Evolutionary conservation across 768 basidiomycete genomes (phyloP).

Genomic region (Hypholoma fasciculare): DNA sequence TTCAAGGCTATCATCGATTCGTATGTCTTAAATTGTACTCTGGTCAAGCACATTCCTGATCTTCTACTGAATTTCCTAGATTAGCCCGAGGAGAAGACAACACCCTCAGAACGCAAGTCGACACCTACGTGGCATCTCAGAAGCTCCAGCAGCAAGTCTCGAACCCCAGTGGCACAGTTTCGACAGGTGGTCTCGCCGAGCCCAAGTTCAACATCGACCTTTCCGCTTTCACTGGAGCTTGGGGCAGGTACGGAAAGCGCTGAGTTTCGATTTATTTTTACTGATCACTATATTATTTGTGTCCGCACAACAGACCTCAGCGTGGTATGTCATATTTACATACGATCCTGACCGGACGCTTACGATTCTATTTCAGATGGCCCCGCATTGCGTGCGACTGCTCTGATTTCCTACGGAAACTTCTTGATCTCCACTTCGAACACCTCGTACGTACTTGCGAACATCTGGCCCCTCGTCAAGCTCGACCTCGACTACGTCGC

Average conservation of each 20-base stretch:
- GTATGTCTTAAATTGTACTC: constrained; percentile 26
- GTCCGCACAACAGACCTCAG: constrained; percentile 48
- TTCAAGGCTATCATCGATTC: constrained; percentile 53
- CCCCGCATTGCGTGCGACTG: constrained; percentile 70
- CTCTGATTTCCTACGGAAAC: constrained; percentile 72
- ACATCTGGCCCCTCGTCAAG: constrained; percentile 70
- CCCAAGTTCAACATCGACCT: constrained; percentile 74
- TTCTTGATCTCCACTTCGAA: constrained; percentile 58
- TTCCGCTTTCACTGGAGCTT: constrained; percentile 57
- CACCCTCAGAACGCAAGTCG: constrained; percentile 50
- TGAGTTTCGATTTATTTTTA: neutral
- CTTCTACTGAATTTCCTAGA: constrained; percentile 35
- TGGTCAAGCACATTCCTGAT: constrained; percentile 20
- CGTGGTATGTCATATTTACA: constrained; percentile 39
- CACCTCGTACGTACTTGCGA: constrained; percentile 43
- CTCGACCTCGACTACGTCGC: constrained; percentile 76
- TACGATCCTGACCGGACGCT: neutral
- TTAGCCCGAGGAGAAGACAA: constrained; percentile 54
- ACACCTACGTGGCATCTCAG: constrained; percentile 60
- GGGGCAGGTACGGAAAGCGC: constrained; percentile 40
- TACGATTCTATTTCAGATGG: constrained; percentile 46
- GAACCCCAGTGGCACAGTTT: constrained; percentile 71
- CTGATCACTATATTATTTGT: neutral
- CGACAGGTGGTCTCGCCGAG: constrained; percentile 72
- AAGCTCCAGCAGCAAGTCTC: constrained; percentile 58